Percentiles rank a stretch among this genome's conserved stretches.
These are phyloP conservation scores for Phlebopus sp. DNA, from an alignment of 1,284 basidiomycete genomes.

Conservation along the genomic window DNA sequence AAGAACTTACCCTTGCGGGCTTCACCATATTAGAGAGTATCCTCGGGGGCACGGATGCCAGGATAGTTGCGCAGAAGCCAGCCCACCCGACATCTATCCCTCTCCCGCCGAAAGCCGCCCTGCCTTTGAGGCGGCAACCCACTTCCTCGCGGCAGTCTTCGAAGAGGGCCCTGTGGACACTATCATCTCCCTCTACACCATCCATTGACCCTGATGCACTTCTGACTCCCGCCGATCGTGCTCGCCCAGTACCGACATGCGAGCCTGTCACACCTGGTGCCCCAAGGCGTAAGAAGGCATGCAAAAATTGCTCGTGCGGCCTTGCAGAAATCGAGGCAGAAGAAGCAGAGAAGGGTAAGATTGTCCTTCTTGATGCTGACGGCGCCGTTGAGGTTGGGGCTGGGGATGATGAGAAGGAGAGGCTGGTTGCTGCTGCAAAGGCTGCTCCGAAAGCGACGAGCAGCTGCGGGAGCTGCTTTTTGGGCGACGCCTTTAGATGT, in stretches of 20 bases:
- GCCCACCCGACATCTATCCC: constrained; percentile 34
- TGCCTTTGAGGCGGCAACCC: constrained; percentile 46
- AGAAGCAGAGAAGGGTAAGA: constrained; percentile 58
- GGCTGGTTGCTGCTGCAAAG: constrained; percentile 60
- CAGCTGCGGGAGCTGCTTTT: constrained; percentile 96
- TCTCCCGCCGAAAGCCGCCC: constrained; percentile 39
- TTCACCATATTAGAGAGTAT: constrained; percentile 53
- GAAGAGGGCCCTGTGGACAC: constrained; percentile 79
- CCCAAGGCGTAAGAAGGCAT: constrained; percentile 81
- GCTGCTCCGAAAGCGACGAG: constrained; percentile 84
- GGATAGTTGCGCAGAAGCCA: constrained; percentile 67
- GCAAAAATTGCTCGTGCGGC: constrained; percentile 93
- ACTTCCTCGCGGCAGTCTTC: constrained; percentile 60
- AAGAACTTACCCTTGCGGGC: constrained; percentile 60
- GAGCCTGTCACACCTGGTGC: constrained; percentile 53
- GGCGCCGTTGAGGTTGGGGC: constrained; percentile 61
- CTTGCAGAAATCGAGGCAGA: constrained; percentile 89
- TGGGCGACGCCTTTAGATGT: constrained; percentile 98
- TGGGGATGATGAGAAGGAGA: constrained; percentile 59
- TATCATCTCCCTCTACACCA: constrained; percentile 57
- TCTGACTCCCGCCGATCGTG: constrained; percentile 70
- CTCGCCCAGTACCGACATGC: constrained; percentile 64
- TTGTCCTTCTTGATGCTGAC: constrained; percentile 64
- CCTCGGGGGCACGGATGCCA: constrained; percentile 33
- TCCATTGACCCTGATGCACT: constrained; percentile 77